phyloP scores from a whole-genome alignment of 768 basidiomycete genomes.

The Trametes maxima region DNA sequence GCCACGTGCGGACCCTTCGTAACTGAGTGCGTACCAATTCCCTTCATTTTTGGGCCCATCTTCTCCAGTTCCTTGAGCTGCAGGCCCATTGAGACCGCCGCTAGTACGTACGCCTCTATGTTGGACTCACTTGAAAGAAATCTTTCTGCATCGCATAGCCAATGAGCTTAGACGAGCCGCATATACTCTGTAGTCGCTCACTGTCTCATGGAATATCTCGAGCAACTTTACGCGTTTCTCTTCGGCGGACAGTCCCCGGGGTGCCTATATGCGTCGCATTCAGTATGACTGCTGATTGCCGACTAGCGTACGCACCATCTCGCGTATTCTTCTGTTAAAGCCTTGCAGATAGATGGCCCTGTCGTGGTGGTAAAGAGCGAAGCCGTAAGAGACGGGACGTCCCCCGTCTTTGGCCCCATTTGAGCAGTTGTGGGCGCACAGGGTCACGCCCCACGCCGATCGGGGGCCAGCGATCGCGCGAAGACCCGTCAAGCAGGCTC shows the following conservation, averaged over 20 bases:
- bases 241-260: constrained; percentile 83
- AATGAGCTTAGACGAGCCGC: neutral
- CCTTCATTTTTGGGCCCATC: constrained; percentile 84
- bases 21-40: constrained; percentile 62
- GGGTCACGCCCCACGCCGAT: neutral
- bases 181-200: constrained; percentile 31
- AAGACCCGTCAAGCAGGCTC: neutral
- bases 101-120: neutral
- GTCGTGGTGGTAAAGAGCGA: neutral
- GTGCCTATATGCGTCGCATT: constrained; percentile 49
- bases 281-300: too few relatives aligned
- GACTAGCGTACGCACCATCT: neutral
- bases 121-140: constrained; percentile 63
- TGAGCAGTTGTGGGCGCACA: neutral
- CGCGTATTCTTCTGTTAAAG: too few relatives aligned
- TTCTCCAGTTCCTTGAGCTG: constrained; percentile 94
- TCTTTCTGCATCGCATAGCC: constrained; percentile 57
- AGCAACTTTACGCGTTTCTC: constrained; percentile 89
- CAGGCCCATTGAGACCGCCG: neutral
- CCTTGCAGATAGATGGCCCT: neutral
- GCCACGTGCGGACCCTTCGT: too few relatives aligned
- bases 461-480: neutral
- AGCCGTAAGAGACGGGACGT: neutral
- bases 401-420: neutral
- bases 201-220: constrained; percentile 93